phyloP scores from a whole-genome alignment of 1,284 basidiomycete species.

The Irpex lacteus region DNA sequence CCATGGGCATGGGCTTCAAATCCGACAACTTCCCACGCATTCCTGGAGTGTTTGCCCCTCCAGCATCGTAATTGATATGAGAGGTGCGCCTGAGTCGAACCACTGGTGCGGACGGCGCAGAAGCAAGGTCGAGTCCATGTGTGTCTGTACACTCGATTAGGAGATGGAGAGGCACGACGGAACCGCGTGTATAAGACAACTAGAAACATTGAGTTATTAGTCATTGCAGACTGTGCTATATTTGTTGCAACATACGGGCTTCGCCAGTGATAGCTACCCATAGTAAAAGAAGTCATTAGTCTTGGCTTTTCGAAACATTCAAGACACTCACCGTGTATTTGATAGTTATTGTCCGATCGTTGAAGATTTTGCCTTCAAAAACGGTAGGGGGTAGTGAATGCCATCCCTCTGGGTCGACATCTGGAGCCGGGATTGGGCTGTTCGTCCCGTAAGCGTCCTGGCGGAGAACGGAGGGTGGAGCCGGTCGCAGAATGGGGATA shows the following conservation, averaged over 20 bases:
- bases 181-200: conserved; percentile 7
- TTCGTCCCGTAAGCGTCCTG: conserved; percentile 2
- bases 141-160: neutral
- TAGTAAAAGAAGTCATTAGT: neutral
- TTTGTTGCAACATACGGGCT: neutral
- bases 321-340: neutral
- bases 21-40: neutral
- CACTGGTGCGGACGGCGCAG: neutral
- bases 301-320: neutral
- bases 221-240: neutral
- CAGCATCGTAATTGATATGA: conserved; percentile 3
- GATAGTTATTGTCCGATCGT: neutral
- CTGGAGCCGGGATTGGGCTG: neutral
- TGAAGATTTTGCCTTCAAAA: conserved; percentile 4
- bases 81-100: conserved; percentile 3
- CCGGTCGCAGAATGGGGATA: conserved; percentile 4
- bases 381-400: conserved; percentile 1
- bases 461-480: conserved; percentile 6
- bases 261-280: conserved; percentile 8
- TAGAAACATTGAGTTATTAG: neutral
- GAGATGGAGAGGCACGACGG: conserved; percentile 6
- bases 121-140: conserved; percentile 4
- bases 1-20: neutral
- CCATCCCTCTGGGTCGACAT: conserved; percentile 10
- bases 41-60: neutral